Conservation (phyloP, 31 red algal genomes). For the Odonthalia washingtoniensis region DNA sequence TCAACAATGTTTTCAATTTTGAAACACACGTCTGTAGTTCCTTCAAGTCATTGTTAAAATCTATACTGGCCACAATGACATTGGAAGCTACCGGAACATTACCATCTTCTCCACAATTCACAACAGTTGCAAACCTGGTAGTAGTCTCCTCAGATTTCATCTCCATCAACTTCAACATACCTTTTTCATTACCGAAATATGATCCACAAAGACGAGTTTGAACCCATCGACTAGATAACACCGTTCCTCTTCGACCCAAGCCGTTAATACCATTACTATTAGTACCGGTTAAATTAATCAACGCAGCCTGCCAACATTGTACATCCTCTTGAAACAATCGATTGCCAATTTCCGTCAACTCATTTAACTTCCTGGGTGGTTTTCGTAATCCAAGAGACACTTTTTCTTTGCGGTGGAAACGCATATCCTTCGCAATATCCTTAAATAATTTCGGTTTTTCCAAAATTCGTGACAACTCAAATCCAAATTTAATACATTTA, state of each 20-base stretch:
- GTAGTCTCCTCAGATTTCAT: neutral
- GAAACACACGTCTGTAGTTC: neutral
- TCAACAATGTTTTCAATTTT: neutral
- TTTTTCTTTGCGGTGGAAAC: no score
- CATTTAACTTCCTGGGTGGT: neutral
- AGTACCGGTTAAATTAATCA: neutral
- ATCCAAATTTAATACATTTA: neutral
- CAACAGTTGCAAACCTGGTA: neutral
- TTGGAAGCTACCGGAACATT: neutral
- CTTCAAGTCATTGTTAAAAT: neutral
- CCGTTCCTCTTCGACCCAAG: no score
- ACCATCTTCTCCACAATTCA: neutral
- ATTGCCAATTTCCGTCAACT: neutral
- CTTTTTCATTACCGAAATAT: neutral
- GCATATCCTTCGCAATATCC: neutral
- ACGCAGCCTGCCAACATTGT: neutral
- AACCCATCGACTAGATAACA: neutral
- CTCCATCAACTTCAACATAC: neutral
- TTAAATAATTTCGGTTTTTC: neutral
- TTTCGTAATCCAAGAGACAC: neutral
- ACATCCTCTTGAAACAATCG: neutral
- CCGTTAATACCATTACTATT: no score
- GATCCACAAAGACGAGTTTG: neutral
- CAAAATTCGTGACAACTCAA: neutral
- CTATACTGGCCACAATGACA: neutral